phyloP scores from a whole-genome alignment of 2,329 filamentous ascomycete genomes.

The Alternaria sp. region DNA sequence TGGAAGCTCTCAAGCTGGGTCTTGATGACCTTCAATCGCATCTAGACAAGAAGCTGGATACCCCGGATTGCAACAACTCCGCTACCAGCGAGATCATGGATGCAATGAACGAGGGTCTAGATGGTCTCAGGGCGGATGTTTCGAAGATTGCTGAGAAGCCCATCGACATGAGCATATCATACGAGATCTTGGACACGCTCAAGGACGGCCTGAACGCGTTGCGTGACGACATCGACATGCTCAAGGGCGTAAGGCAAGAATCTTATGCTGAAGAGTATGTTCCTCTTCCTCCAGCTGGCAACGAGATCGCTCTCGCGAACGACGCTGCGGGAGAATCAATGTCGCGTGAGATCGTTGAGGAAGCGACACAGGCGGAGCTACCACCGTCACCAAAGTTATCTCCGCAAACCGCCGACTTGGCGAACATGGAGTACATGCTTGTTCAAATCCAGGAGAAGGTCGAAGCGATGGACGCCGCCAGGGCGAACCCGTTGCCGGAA shows the following conservation, averaged over 20 bases:
- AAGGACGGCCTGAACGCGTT: slow-evolving; percentile 80
- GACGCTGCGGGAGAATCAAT: slow-evolving; percentile 54
- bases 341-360: slow-evolving; percentile 38
- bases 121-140: slow-evolving; percentile 76
- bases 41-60: slow-evolving; percentile 60
- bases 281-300: slow-evolving; percentile 50
- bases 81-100: slow-evolving; percentile 66
- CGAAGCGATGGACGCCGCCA: slow-evolving; percentile 71
- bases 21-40: slow-evolving; percentile 58
- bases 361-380: slow-evolving; percentile 48
- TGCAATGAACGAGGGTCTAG: slow-evolving; percentile 72
- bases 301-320: slow-evolving; percentile 58
- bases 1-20: slow-evolving; percentile 57
- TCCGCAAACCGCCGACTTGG: slow-evolving; percentile 64
- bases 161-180: slow-evolving; percentile 79
- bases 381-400: slow-evolving; percentile 50
- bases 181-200: slow-evolving; percentile 87
- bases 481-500: slow-evolving; percentile 54
- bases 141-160: slow-evolving; percentile 78
- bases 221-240: slow-evolving; percentile 75
- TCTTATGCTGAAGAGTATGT: slow-evolving; percentile 49
- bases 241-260: slow-evolving; percentile 61
- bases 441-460: slow-evolving; percentile 83
- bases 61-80: slow-evolving; percentile 59
- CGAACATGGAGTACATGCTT: slow-evolving; percentile 83